These are phyloP conservation scores for Trichosporon asahii DNA, from an alignment of 1,284 basidiomycete species.

Conservation along the genomic window DNA sequence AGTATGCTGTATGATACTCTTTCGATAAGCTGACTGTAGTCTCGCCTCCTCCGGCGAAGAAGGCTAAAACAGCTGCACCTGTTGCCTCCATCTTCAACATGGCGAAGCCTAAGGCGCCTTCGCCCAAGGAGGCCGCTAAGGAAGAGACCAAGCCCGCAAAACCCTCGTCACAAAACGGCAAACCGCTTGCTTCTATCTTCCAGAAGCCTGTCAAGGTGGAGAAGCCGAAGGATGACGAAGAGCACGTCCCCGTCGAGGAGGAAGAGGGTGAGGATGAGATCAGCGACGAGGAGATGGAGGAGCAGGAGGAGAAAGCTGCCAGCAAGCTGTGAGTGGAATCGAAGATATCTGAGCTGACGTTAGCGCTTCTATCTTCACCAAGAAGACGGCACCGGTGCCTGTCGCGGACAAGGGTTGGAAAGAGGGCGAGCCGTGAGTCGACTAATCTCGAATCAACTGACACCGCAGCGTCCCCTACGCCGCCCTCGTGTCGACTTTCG, in stretches of 20 bases:
- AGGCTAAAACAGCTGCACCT: slow-evolving; percentile 29
- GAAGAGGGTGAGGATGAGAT: slow-evolving; percentile 50
- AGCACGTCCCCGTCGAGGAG: slow-evolving; percentile 51
- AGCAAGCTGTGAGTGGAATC: slow-evolving; percentile 61
- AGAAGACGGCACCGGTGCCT: slow-evolving; percentile 60
- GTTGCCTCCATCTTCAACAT: slow-evolving; percentile 33
- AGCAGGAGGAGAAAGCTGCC: slow-evolving; percentile 60
- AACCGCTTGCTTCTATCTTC: slow-evolving; percentile 51
- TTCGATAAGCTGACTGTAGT: slow-evolving; percentile 23
- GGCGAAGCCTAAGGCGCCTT: not conserved
- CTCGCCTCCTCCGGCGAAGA: slow-evolving; percentile 39
- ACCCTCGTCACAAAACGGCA: slow-evolving; percentile 19
- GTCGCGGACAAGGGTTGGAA: slow-evolving; percentile 84
- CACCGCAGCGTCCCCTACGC: slow-evolving; percentile 80
- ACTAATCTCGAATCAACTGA: slow-evolving; percentile 8
- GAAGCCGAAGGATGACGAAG: slow-evolving; percentile 35
- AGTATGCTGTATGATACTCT: slow-evolving; percentile 4
- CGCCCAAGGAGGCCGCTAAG: slow-evolving; percentile 1
- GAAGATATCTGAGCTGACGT: not conserved
- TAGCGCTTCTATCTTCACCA: slow-evolving; percentile 61
- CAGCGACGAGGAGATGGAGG: slow-evolving; percentile 51
- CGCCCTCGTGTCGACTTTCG: slow-evolving; percentile 82
- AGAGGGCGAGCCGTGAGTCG: slow-evolving; percentile 71
- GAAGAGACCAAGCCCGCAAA: slow-evolving; percentile 7
- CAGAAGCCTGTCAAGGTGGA: slow-evolving; percentile 36